Base-by-base conservation (phyloP, 169 alveolate genomes). In the Plasmodium cynomolgi region DNA sequence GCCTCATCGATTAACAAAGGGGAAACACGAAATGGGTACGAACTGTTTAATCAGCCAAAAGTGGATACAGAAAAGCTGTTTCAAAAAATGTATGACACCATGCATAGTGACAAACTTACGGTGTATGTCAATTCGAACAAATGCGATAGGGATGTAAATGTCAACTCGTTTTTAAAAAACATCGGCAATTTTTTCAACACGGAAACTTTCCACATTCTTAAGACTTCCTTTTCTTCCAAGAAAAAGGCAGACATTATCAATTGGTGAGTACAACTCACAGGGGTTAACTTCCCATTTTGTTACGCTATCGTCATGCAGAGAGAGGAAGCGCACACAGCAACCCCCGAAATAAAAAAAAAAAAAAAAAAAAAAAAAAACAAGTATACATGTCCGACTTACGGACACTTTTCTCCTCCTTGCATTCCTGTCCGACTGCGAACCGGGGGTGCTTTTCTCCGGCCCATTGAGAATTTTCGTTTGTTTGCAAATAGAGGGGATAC, bases 31-130 rank as follows among this genome's bases (percentile, higher is more conserved):
- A 23, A 23, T 23, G 37, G n/a, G 17, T 68, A 68, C 2, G 41
- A 23, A 20, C n/a, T 68, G 37, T 68, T 6, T 68, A 29, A 68
- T 68, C 41, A 68, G n/a, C 15, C 2, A 68, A 68, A 68, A 29
- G 77, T 68, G 37, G n/a, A 86, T 23, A 86, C 80, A 37, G 93
- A 86, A 75, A 86, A 86, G 39, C 26, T 86, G 29, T 86, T 86
- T 86, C 50, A 74, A 79, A 58, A 29, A 29, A 13, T 86, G 33
- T 75, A 75, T 86, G 80, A 86, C 56, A 54, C 80, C 31, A 86
- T 86, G 84, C 93, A 86, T 86, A 79, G 58, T 47, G 71, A 86
- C 44, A 23, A 86, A 86, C 68, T 33, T 13, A 86, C 93, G n/a
- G 23, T 33, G 71, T 77, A 86, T 86, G 80, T 86, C 56, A 86